Conservation (phyloP, 2,329 filamentous ascomycete species). For the Scleromitrula shiraiana region DNA sequence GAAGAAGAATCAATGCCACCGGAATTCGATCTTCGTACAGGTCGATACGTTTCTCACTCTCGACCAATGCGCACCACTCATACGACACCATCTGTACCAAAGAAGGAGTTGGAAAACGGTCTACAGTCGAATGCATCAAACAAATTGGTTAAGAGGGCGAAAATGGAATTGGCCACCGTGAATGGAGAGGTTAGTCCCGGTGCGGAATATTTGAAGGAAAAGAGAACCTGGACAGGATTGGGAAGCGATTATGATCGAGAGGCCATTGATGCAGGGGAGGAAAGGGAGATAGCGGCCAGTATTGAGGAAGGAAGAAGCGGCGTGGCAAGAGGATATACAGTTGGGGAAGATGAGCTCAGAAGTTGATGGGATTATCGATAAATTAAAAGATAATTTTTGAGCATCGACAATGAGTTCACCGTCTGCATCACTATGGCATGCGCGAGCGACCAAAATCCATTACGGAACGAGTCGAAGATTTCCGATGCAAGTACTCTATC, state of each 20-base stretch:
- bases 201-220: constrained; percentile 74
- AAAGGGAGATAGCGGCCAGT: constrained; percentile 41
- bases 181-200: constrained; percentile 86
- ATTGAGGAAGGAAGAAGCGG: constrained; percentile 84
- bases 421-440: neutral
- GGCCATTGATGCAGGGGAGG: constrained; percentile 42
- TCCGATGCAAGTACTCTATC: neutral
- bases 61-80: constrained; percentile 54
- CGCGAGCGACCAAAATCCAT: neutral
- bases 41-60: constrained; percentile 70
- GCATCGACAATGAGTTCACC: neutral
- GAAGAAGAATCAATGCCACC: constrained; percentile 71
- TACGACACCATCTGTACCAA: neutral
- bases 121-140: constrained; percentile 29
- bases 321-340: constrained; percentile 79
- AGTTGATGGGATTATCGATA: constrained; percentile 15
- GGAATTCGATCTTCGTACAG: constrained; percentile 87
- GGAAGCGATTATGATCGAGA: constrained; percentile 74
- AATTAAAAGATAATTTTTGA: too few relatives aligned
- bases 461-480: neutral
- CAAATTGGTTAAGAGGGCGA: constrained; percentile 54
- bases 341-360: constrained; percentile 47
- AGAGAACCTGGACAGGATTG: constrained; percentile 84
- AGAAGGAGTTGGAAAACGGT: constrained; percentile 22
- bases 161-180: constrained; percentile 69